Evolutionary conservation across 2,329 filamentous ascomycete genomes (phyloP).

Genomic region (Fusarium keratoplasticum): DNA sequence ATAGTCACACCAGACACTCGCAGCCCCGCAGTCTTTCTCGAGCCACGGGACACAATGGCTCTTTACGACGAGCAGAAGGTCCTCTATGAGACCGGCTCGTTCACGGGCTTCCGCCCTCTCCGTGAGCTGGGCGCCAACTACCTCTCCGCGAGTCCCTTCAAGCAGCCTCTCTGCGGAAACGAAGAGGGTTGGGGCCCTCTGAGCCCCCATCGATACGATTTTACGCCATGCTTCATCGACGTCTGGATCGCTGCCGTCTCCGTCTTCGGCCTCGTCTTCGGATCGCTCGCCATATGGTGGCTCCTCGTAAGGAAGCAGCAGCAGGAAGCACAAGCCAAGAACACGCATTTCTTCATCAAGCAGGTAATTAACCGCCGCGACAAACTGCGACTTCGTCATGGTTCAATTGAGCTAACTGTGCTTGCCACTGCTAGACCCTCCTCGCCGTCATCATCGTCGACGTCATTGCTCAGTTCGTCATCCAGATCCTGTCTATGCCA

Average conservation of each 20-base stretch:
- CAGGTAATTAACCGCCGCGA: constrained; percentile 67
- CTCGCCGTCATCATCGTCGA: constrained; percentile 76
- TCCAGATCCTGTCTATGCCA: constrained; percentile 79
- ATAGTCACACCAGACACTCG: constrained; percentile 60
- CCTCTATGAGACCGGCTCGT: constrained; percentile 68
- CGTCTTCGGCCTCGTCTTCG: constrained; percentile 81
- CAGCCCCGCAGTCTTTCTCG: constrained; percentile 5
- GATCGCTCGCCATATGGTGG: constrained; percentile 83
- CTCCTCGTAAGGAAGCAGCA: constrained; percentile 77
- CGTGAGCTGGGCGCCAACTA: constrained; percentile 68
- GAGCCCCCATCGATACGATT: constrained; percentile 88
- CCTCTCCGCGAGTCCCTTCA: constrained; percentile 63
- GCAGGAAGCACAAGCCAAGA: constrained; percentile 73
- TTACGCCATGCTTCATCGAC: constrained; percentile 97
- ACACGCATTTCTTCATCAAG: constrained; percentile 94
- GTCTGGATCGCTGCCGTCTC: constrained; percentile 86
- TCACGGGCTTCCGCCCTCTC: constrained; percentile 67
- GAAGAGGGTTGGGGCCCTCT: constrained; percentile 95
- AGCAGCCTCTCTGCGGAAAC: constrained; percentile 87
- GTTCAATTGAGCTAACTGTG: constrained; percentile 23
- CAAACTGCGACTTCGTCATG: not conserved
- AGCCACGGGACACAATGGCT: constrained; percentile 44
- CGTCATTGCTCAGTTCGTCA: constrained; percentile 76
- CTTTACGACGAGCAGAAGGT: constrained; percentile 56
- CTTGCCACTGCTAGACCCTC: constrained; percentile 56